These are phyloP conservation scores for Salix brachista DNA, from an alignment of 345 rosid genomes.

Conservation along the genomic window DNA sequence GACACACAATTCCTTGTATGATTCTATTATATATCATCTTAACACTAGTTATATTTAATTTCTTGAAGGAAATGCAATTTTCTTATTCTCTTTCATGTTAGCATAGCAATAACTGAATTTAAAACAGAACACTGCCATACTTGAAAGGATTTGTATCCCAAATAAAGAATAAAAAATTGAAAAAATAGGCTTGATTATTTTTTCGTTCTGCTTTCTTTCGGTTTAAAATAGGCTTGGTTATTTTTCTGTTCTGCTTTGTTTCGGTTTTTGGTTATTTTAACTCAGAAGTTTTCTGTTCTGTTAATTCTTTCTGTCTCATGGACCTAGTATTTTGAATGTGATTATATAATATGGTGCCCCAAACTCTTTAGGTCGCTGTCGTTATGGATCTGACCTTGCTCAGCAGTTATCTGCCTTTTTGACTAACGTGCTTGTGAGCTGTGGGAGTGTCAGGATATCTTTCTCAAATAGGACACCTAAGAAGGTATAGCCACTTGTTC, in stretches of 20 bases:
- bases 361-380: constrained; percentile 55
- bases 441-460: constrained; percentile 86
- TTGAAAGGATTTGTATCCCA: background rate
- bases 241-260: background rate
- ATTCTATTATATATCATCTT: background rate
- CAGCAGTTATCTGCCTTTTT: constrained; percentile 62
- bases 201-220: too few relatives aligned
- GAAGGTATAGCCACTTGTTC: constrained; percentile 49
- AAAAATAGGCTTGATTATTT: background rate
- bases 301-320: constrained; percentile 1
- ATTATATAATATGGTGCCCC: background rate
- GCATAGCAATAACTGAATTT: background rate
- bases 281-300: background rate
- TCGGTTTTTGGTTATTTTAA: background rate
- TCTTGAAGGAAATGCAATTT: background rate
- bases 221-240: background rate
- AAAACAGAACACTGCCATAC: background rate
- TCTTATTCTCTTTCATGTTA: background rate
- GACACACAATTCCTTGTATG: background rate
- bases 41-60: background rate
- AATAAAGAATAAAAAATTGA: background rate
- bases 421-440: constrained; percentile 53
- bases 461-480: constrained; percentile 76
- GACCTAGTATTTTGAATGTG: background rate
- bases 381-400: constrained; percentile 82